Conservation (phyloP, 2,329 filamentous ascomycete species). For the Dactylellina leptospora region DNA sequence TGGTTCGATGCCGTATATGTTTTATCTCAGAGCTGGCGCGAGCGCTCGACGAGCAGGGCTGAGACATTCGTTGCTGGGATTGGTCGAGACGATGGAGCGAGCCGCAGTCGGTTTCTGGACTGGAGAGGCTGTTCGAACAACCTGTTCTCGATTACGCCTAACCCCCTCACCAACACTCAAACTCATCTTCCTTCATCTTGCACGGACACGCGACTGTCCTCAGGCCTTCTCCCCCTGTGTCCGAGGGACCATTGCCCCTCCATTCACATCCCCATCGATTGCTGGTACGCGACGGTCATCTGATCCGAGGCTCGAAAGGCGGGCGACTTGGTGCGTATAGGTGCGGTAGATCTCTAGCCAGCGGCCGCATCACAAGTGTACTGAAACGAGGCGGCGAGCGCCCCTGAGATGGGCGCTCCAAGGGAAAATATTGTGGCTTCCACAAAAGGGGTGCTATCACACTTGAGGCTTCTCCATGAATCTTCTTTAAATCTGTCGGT, state of each 20-base stretch:
- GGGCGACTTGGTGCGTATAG: not conserved
- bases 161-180: conserved; percentile 9
- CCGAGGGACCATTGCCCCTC: not conserved
- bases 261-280: not conserved
- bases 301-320: not conserved
- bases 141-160: conserved; percentile 37
- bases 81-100: conserved; percentile 29
- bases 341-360: not conserved
- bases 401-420: conserved; percentile 24
- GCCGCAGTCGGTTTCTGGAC: conserved; percentile 39
- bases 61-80: conserved; percentile 43
- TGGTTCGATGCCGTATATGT: not conserved
- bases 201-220: conserved; percentile 4
- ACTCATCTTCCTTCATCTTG: conserved; percentile 13
- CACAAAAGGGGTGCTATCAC: conserved; percentile 5
- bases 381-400: conserved; percentile 16
- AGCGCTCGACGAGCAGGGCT: conserved; percentile 17
- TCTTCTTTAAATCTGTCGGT: conserved; percentile 21
- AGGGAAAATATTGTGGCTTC: conserved; percentile 9
- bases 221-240: not conserved
- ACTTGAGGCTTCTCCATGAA: not conserved
- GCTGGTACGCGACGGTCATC: too few relatives aligned
- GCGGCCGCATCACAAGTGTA: conserved; percentile 6
- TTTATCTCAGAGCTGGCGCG: not conserved
- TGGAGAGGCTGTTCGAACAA: conserved; percentile 10